A percentile compares a stretch with the other conserved stretches of the same genome.
Evolutionary conservation across 768 basidiomycete species (phyloP).

Genomic region (Cystobasidium tubakii): DNA sequence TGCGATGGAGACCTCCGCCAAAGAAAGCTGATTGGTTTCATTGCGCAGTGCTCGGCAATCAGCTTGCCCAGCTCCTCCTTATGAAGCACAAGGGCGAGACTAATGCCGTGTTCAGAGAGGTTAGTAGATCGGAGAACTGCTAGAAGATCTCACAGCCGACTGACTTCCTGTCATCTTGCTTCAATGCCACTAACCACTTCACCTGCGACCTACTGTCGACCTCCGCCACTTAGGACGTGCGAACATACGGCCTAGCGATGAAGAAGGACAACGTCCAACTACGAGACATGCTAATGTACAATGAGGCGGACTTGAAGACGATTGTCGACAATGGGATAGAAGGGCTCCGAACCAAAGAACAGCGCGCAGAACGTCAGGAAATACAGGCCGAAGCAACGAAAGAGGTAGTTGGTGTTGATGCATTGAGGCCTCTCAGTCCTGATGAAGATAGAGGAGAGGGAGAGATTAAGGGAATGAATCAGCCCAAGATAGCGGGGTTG

Average conservation of each 20-base stretch:
- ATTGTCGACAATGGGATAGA: constrained; percentile 35
- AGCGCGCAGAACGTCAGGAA: constrained; percentile 9
- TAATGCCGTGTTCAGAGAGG: constrained; percentile 64
- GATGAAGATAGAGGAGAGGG: constrained; percentile 32
- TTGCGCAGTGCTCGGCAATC: constrained; percentile 55
- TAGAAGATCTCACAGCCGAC: too few species aligned
- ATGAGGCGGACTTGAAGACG: constrained; percentile 24
- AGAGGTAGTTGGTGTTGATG: constrained; percentile 26
- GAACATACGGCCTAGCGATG: constrained; percentile 25
- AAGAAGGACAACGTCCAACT: constrained; percentile 24
- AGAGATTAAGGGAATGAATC: constrained; percentile 28
- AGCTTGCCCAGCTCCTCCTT: constrained; percentile 51
- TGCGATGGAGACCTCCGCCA: too few species aligned
- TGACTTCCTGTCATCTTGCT: too few species aligned
- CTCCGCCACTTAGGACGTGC: constrained; percentile 51
- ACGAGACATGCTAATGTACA: constrained; percentile 32
- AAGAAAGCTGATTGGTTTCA: background rate
- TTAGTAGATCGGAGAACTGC: constrained; percentile 58
- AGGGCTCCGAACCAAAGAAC: constrained; percentile 22
- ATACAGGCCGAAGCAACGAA: constrained; percentile 9
- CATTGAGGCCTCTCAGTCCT: background rate
- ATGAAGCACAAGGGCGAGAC: constrained; percentile 67
- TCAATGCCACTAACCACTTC: background rate
- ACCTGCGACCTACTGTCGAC: background rate
- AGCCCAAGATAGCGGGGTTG: constrained; percentile 25